phyloP scores from a whole-genome alignment of 192 early-diverging fungal genomes.

The Coemansia sp. region DNA sequence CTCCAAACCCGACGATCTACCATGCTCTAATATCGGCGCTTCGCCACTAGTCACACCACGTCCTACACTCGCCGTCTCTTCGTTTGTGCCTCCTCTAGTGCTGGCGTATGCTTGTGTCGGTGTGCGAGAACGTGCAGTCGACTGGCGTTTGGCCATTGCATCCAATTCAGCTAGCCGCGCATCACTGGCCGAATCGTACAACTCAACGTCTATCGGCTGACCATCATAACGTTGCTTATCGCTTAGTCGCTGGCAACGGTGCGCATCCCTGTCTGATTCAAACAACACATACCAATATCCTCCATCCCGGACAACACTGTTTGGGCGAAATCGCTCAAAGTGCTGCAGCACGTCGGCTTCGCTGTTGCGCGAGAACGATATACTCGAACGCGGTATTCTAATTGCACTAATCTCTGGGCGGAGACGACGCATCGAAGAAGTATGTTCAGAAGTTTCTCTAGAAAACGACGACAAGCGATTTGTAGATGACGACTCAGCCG shows the following conservation, averaged over 20 bases:
- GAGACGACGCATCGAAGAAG: neutral
- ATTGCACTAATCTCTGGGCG: conserved; percentile 16
- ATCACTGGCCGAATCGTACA: conserved; percentile 26
- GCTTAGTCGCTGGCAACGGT: conserved; percentile 43
- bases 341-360: conserved; percentile 25
- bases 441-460: neutral
- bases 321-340: conserved; percentile 46
- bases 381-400: conserved; percentile 40
- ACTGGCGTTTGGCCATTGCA: conserved; percentile 1
- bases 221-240: conserved; percentile 41
- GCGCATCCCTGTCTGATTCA: conserved; percentile 41
- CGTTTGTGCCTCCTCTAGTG: neutral
- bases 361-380: conserved; percentile 43
- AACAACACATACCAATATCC: conserved; percentile 53
- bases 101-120: neutral
- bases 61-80: neutral
- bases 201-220: conserved; percentile 43
- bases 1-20: conserved; percentile 19
- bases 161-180: conserved; percentile 21
- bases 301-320: conserved; percentile 21
- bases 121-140: neutral
- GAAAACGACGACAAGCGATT: neutral
- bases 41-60: neutral
- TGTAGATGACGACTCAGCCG: neutral
- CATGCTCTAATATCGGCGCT: neutral